Evolutionary conservation across 768 basidiomycete genomes (phyloP), one percentile per base, ranked within the genome.

Genomic region (Clathrus columnatus): DNA sequence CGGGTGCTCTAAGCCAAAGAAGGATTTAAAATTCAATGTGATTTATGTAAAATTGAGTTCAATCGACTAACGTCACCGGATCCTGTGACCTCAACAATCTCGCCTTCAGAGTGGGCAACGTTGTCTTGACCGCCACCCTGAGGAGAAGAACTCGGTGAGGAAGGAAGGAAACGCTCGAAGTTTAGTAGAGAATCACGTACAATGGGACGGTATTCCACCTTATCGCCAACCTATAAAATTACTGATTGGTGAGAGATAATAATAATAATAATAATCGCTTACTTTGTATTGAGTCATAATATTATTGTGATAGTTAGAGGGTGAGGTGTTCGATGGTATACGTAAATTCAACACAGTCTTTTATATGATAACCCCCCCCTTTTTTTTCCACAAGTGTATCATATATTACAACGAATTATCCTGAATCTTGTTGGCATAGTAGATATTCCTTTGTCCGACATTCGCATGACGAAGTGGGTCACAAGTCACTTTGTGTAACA

Each of bases 161-260:
- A 23, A 48, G 18, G 17, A 26, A 16, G 49, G 17, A 55, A 20
- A 23, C 10, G 21, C 26, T 5, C 28, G 14, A 20, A 21, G 16
- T 10, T 16, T 11, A 18, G 4, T 17, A n/a, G n/a, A n/a, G n/a
- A n/a, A n/a, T n/a, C n/a, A 30, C 54, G 14, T 6, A 55, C 54
- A 28, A 75, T 69, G 41, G 71, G 72, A 50, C 72, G 67, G 56
- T 75, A 76, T 59, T 74, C 73, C 60, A 76, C 71, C 56, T 63
- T 69, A 58, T 76, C 72, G 51, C 73, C 73, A 57, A 65, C 59
- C 71, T 69, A 46, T 7, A 46, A 18, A n/a, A n/a, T n/a, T n/a
- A n/a, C n/a, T n/a, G n/a, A n/a, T 32, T n/a, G 17, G 36, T 10
- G 57, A 28, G 64, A 54, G 8, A 16, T 4, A 11, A 2, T 0